Evolutionary conservation across 371 early-diverging fungal species (phyloP).

Genomic region (Haplosporangium sp.): DNA sequence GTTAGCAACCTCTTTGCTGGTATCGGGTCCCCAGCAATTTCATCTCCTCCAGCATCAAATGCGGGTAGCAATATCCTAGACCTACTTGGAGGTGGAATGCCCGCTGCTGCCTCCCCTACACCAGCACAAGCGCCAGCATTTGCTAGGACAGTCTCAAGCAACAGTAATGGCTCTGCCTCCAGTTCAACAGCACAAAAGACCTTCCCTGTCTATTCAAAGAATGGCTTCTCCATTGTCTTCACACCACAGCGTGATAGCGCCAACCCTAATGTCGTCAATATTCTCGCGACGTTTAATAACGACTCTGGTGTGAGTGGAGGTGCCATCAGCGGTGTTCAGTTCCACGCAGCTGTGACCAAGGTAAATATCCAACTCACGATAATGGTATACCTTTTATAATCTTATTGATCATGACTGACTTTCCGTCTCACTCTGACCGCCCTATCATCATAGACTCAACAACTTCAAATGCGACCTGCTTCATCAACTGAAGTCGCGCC

Average conservation of each 20-base stretch:
- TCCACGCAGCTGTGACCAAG: slow-evolving; percentile 95
- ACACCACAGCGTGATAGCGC: slow-evolving; percentile 71
- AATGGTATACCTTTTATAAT: too few species aligned
- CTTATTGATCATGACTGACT: background rate
- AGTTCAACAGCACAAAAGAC: slow-evolving; percentile 30
- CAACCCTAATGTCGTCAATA: slow-evolving; percentile 70
- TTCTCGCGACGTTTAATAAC: slow-evolving; percentile 80
- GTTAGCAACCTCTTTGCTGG: slow-evolving; percentile 52
- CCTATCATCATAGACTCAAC: slow-evolving; percentile 62
- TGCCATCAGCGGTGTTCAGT: slow-evolving; percentile 72
- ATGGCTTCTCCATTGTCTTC: slow-evolving; percentile 80
- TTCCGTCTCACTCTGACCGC: slow-evolving; percentile 2
- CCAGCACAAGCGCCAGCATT: slow-evolving; percentile 28
- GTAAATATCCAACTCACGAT: background rate
- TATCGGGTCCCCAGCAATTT: slow-evolving; percentile 31
- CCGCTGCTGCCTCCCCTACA: slow-evolving; percentile 22
- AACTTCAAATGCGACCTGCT: slow-evolving; percentile 87
- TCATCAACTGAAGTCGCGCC: slow-evolving; percentile 70
- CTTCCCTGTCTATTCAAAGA: slow-evolving; percentile 80
- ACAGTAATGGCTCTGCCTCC: slow-evolving; percentile 25
- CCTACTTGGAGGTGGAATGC: slow-evolving; percentile 54
- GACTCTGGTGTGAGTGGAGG: slow-evolving; percentile 60
- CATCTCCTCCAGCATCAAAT: slow-evolving; percentile 25
- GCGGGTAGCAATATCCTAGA: slow-evolving; percentile 46
- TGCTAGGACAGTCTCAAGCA: slow-evolving; percentile 31